A percentile compares a stretch with the other conserved stretches of the same genome.
phyloP scores from a whole-genome alignment of 306 rosid species.

The Ormosia emarginata region DNA sequence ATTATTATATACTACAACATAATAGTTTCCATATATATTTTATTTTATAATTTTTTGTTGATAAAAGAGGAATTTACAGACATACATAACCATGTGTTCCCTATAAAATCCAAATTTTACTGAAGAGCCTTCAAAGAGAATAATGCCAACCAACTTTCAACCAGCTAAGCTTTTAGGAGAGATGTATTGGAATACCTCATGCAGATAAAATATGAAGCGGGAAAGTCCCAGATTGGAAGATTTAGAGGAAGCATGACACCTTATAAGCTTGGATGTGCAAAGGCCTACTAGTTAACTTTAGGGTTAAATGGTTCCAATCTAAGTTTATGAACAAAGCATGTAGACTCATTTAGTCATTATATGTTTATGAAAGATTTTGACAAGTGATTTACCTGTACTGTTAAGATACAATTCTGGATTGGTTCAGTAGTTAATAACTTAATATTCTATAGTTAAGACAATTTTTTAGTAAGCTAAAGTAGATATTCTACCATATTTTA shows the following conservation, averaged over 20 bases:
- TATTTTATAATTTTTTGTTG: no score
- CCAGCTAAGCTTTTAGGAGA: neutral
- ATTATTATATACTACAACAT: neutral
- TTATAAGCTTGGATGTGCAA: no score
- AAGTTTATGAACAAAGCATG: no score
- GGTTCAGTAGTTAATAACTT: no score
- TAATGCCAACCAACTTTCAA: slow-evolving; percentile 8
- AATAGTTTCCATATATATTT: neutral
- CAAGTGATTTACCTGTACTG: neutral
- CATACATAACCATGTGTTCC: neutral
- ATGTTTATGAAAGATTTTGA: neutral
- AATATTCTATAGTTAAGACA: neutral
- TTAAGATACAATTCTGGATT: no score
- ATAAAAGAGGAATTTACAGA: neutral
- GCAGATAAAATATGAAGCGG: no score
- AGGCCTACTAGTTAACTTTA: no score
- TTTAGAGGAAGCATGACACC: no score
- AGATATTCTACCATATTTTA: neutral
- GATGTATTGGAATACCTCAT: neutral
- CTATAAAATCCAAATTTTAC: neutral
- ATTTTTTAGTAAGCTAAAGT: neutral
- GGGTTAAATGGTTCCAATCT: no score
- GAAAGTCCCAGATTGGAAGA: no score
- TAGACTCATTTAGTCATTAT: neutral
- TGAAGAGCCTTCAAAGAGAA: neutral